A percentile compares a stretch with the other conserved stretches of the same genome.
Evolutionary conservation across 352 stramenopile genomes (phyloP).

Genomic region (Pythium oligandrum): DNA sequence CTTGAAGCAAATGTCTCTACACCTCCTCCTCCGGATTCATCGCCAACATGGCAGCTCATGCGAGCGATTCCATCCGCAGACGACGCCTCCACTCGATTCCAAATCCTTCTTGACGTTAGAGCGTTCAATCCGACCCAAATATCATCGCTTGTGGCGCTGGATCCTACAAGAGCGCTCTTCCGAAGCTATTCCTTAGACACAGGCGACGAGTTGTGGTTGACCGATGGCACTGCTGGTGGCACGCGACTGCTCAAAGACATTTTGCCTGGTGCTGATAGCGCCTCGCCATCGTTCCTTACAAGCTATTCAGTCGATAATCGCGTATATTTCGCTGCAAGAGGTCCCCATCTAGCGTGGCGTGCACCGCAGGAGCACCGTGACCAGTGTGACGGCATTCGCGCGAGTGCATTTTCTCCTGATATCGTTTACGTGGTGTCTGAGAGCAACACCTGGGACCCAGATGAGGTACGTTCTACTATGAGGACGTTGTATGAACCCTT

Average conservation of each 20-base stretch:
- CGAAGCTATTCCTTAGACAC: not conserved
- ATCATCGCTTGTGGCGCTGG: too few species aligned
- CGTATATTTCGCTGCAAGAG: conserved; percentile 82
- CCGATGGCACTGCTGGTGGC: conserved; percentile 54
- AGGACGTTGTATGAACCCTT: not conserved
- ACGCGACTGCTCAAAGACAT: conserved; percentile 74
- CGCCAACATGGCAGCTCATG: conserved; percentile 26
- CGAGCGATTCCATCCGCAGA: conserved; percentile 13
- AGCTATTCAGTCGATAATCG: conserved; percentile 47
- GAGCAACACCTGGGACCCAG: conserved; percentile 51
- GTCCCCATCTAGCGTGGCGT: conserved; percentile 63
- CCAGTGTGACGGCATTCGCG: conserved; percentile 63
- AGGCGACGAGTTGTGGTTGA: conserved; percentile 74
- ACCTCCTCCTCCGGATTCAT: too few species aligned
- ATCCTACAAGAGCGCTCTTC: too few species aligned
- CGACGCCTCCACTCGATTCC: conserved; percentile 22
- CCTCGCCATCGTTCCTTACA: conserved; percentile 31
- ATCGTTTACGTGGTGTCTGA: conserved; percentile 74
- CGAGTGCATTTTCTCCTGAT: conserved; percentile 40
- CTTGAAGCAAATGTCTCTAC: not conserved
- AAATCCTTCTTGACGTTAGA: conserved; percentile 17
- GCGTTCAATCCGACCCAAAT: conserved; percentile 3
- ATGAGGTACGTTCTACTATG: conserved; percentile 23
- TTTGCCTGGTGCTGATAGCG: conserved; percentile 23
- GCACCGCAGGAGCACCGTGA: conserved; percentile 38